Conservation (phyloP, 108 stramenopile species). For the Epithemia pelagica region DNA sequence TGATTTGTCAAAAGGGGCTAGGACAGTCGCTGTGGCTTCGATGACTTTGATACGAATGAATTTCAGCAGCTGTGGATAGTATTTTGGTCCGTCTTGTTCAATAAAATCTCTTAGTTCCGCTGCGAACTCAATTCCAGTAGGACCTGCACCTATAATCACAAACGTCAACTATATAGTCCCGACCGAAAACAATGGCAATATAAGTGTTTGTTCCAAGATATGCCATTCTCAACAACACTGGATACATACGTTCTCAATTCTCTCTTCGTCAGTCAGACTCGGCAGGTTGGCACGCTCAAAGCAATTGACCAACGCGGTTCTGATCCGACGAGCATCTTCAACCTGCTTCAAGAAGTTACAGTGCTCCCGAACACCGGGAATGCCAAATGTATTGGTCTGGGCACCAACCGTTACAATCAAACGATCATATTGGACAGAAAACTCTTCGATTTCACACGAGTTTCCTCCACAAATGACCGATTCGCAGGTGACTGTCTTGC, state of each 20-base stretch:
- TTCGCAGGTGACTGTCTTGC: constrained; percentile 67
- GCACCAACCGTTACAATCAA: constrained; percentile 88
- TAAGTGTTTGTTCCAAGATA: too few species aligned
- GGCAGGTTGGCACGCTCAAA: constrained; percentile 95
- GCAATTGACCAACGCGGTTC: constrained; percentile 86
- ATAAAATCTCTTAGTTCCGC: constrained; percentile 92
- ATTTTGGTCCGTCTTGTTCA: constrained; percentile 86
- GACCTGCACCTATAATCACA: constrained; percentile 92
- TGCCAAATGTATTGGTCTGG: constrained; percentile 91
- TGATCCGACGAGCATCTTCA: constrained; percentile 73
- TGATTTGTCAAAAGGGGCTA: constrained; percentile 85
- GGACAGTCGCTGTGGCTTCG: constrained; percentile 79
- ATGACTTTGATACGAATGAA: constrained; percentile 88
- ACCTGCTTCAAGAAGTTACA: constrained; percentile 90
- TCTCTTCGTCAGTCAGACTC: constrained; percentile 55
- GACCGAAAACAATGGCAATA: too few species aligned
- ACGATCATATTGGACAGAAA: constrained; percentile 78
- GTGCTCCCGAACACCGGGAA: constrained; percentile 87
- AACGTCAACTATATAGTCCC: constrained; percentile 70
- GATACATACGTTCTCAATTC: constrained; percentile 18
- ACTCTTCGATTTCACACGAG: constrained; percentile 80
- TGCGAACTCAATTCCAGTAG: constrained; percentile 92
- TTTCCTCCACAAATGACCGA: constrained; percentile 91
- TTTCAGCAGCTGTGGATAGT: constrained; percentile 76
- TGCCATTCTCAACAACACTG: neutral